A percentile compares a stretch with the other conserved stretches of the same genome.
Evolutionary conservation across 805 yeast species (phyloP).

Genomic region (Candida nemodendra): DNA sequence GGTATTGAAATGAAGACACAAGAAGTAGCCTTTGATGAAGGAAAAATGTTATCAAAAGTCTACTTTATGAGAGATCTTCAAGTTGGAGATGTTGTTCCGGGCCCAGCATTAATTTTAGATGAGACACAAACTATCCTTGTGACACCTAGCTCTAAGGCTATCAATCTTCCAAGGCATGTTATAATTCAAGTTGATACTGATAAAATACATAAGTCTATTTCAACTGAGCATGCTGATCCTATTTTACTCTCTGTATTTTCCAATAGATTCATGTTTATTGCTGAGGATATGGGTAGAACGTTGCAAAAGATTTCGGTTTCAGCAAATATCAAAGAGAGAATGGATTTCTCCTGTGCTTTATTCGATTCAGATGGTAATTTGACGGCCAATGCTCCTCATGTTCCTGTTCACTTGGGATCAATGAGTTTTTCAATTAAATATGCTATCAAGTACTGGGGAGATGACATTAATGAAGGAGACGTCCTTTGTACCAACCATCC

Average conservation of each 20-base stretch:
- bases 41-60: conserved; percentile 35
- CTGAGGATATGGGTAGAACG: conserved; percentile 44
- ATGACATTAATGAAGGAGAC: conserved; percentile 38
- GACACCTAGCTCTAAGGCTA: conserved; percentile 29
- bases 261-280: conserved; percentile 46
- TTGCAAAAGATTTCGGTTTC: conserved; percentile 41
- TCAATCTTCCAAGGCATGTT: conserved; percentile 31
- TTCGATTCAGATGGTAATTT: conserved; percentile 33
- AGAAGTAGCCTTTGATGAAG: not conserved
- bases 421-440: conserved; percentile 41
- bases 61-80: conserved; percentile 46
- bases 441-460: conserved; percentile 36
- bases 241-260: conserved; percentile 41
- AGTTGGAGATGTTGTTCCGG: conserved; percentile 48
- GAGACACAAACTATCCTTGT: conserved; percentile 35
- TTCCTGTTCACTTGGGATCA: conserved; percentile 39
- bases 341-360: conserved; percentile 45
- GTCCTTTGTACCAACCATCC: conserved; percentile 41
- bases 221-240: conserved; percentile 38
- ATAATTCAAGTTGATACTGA: conserved; percentile 21
- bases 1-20: not conserved
- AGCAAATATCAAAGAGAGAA: conserved; percentile 44
- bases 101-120: conserved; percentile 39
- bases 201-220: conserved; percentile 36
- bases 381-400: not conserved